Evolutionary conservation across 2,329 filamentous ascomycete species (phyloP).

Genomic region (Pezicula rhizophila): DNA sequence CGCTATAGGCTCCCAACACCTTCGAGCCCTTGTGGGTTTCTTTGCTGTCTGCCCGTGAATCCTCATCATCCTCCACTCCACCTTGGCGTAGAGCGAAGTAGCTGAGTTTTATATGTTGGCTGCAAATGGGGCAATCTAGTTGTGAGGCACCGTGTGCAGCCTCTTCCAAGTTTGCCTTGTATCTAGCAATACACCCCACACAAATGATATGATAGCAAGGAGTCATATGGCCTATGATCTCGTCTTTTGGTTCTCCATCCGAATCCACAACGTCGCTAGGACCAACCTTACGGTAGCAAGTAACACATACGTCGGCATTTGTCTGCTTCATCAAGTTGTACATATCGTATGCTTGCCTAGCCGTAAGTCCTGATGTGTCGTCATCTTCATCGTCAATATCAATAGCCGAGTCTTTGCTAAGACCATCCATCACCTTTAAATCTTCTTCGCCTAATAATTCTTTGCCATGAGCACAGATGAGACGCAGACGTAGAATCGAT

Average conservation of each 20-base stretch:
- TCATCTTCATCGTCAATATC: conserved; percentile 68
- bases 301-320: conserved; percentile 66
- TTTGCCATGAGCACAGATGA: conserved; percentile 90
- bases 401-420: conserved; percentile 80
- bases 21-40: conserved; percentile 46
- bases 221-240: conserved; percentile 72
- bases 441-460: conserved; percentile 84
- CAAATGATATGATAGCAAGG: conserved; percentile 86
- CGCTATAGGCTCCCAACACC: conserved; percentile 62
- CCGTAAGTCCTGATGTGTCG: conserved; percentile 49
- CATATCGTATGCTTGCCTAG: conserved; percentile 77
- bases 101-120: conserved; percentile 52
- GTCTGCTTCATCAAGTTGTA: conserved; percentile 79
- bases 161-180: conserved; percentile 46
- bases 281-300: conserved; percentile 62
- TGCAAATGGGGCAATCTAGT: conserved; percentile 62
- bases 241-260: conserved; percentile 49
- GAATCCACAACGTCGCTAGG: conserved; percentile 49
- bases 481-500: conserved; percentile 79
- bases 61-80: conserved; percentile 24
- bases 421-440: conserved; percentile 70
- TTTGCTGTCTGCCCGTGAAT: conserved; percentile 19
- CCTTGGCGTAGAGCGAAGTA: conserved; percentile 61
- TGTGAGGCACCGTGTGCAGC: conserved; percentile 35
- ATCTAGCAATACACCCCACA: conserved; percentile 59